phyloP scores from a whole-genome alignment of 257 asterid genomes.

The Rubia yunnanensis region DNA sequence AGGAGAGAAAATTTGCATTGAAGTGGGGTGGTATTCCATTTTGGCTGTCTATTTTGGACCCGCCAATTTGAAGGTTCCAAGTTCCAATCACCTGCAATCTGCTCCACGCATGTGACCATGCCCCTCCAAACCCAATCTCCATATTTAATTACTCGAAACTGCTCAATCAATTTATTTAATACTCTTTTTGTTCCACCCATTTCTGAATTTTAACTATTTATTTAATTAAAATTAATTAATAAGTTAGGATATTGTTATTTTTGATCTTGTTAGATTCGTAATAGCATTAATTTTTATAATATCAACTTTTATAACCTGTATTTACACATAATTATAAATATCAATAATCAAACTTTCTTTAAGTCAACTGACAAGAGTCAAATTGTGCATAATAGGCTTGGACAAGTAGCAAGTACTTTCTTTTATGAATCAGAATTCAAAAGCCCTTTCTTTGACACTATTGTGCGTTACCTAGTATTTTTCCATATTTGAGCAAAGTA shows the following conservation, averaged over 20 bases:
- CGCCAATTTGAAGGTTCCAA: constrained; percentile 12
- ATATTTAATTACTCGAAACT: not conserved
- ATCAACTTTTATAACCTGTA: too few relatives aligned
- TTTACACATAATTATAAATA: too few relatives aligned
- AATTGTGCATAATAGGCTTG: too few relatives aligned
- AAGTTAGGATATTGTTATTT: too few relatives aligned
- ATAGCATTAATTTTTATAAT: too few relatives aligned
- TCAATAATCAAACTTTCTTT: too few relatives aligned
- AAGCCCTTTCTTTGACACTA: not conserved
- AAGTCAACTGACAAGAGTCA: too few relatives aligned
- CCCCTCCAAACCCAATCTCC: not conserved
- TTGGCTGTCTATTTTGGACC: constrained; percentile 5
- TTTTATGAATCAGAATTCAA: not conserved
- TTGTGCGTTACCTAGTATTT: not conserved
- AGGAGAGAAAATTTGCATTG: not conserved
- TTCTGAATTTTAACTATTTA: too few relatives aligned
- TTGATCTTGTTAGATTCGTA: too few relatives aligned
- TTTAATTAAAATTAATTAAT: too few relatives aligned
- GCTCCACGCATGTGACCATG: constrained; percentile 5
- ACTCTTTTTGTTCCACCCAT: too few relatives aligned
- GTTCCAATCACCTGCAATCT: constrained; percentile 15
- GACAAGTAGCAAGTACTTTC: too few relatives aligned
- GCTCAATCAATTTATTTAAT: not conserved
- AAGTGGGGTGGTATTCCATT: not conserved
- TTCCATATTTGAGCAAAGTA: not conserved